These are phyloP conservation scores for Fragaria iinumae DNA, from an alignment of 306 rosid species.

Conservation along the genomic window DNA sequence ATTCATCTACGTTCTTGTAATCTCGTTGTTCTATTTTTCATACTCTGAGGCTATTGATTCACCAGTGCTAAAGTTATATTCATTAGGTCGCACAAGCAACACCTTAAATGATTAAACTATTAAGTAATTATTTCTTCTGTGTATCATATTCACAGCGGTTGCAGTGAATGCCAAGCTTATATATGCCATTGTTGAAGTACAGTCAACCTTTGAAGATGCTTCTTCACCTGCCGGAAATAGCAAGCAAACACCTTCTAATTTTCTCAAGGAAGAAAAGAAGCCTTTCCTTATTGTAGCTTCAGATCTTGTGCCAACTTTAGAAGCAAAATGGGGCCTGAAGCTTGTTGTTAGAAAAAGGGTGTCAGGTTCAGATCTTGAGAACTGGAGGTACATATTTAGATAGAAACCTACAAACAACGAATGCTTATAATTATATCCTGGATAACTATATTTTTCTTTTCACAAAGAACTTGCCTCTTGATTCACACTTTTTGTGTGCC, in stretches of 20 bases:
- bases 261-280: slow-evolving; percentile 70
- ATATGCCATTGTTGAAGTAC: slow-evolving; percentile 84
- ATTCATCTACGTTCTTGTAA: background rate
- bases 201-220: slow-evolving; percentile 40
- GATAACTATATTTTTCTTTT: background rate
- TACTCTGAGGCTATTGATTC: background rate
- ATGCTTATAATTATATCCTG: slow-evolving; percentile 16
- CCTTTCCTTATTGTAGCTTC: slow-evolving; percentile 81
- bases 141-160: slow-evolving; percentile 61
- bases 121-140: background rate
- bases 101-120: slow-evolving; percentile 12
- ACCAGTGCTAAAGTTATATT: background rate
- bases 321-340: slow-evolving; percentile 85
- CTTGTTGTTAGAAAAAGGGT: slow-evolving; percentile 57
- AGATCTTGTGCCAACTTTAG: slow-evolving; percentile 82
- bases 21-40: background rate
- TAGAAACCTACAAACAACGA: slow-evolving; percentile 17
- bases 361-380: slow-evolving; percentile 86
- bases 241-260: slow-evolving; percentile 58
- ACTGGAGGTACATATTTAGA: slow-evolving; percentile 61
- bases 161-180: slow-evolving; percentile 90
- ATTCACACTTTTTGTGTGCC: background rate
- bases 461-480: background rate
- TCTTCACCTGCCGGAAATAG: slow-evolving; percentile 52
- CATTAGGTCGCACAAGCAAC: background rate